Percentiles rank a stretch among this genome's conserved stretches.
phyloP scores from a whole-genome alignment of 2,329 filamentous ascomycete species.

The Xylariomycetidae sp. region DNA sequence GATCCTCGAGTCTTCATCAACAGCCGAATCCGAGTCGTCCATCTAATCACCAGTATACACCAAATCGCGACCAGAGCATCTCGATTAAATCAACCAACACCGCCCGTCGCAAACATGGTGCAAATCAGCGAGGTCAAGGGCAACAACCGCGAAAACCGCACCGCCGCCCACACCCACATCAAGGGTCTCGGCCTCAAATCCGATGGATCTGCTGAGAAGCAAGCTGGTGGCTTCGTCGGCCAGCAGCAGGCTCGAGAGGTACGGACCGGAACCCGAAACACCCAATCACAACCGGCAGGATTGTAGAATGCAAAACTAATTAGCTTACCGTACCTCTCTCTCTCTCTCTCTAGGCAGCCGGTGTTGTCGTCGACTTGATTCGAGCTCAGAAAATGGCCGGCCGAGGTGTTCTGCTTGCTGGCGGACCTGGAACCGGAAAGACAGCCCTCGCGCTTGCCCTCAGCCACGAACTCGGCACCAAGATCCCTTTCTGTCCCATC shows the following conservation, averaged over 20 bases:
- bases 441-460: constrained; percentile 93
- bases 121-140: constrained; percentile 93
- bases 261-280: no score
- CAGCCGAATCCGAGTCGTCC: no score
- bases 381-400: constrained; percentile 97
- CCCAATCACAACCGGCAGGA: no score
- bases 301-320: no score
- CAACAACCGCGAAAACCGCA: constrained; percentile 91
- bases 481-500: constrained; percentile 97
- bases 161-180: constrained; percentile 96
- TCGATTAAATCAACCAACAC: no score
- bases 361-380: constrained; percentile 93
- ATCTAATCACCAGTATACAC: no score
- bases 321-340: no score
- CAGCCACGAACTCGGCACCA: constrained; percentile 94
- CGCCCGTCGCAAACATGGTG: constrained; percentile 66
- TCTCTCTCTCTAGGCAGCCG: no score
- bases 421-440: constrained; percentile 94
- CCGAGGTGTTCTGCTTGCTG: constrained; percentile 85
- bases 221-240: constrained; percentile 81
- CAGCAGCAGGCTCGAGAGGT: constrained; percentile 87
- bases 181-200: constrained; percentile 83
- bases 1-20: no score
- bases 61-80: no score
- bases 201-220: constrained; percentile 80